Evolutionary conservation across 306 rosid genomes (phyloP).

Genomic region (Vigna reflexopilosa): DNA sequence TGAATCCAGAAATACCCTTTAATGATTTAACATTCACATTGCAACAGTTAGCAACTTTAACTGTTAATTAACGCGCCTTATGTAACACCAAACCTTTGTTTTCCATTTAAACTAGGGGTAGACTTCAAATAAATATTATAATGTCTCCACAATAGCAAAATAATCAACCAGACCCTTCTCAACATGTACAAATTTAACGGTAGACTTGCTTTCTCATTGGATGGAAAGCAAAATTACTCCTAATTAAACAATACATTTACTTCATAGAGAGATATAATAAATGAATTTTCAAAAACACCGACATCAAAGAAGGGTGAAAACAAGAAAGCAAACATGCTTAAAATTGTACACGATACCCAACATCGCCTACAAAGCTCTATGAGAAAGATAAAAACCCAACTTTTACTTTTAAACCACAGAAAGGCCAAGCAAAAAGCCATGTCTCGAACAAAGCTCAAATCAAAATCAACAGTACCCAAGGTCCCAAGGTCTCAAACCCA

Average conservation of each 20-base stretch:
- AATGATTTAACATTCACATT: constrained; percentile 24
- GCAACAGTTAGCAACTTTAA: constrained; percentile 20
- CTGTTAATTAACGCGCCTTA: constrained; percentile 13
- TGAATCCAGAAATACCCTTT: constrained; percentile 35
- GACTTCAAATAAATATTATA: constrained; percentile 23
- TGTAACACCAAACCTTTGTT: constrained; percentile 24
- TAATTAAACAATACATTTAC: constrained; percentile 26
- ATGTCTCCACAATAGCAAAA: constrained; percentile 36
- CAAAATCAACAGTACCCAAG: constrained; percentile 33
- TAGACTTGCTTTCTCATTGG: constrained; percentile 16
- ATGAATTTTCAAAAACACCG: constrained; percentile 47
- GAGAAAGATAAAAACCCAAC: constrained; percentile 49
- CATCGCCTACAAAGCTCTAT: constrained; percentile 47
- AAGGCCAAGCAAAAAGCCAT: constrained; percentile 39
- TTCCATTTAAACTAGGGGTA: constrained; percentile 35
- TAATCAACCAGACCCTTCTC: constrained; percentile 27
- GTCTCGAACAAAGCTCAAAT: constrained; percentile 20
- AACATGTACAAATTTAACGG: constrained; percentile 27
- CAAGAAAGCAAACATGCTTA: constrained; percentile 35
- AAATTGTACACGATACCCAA: constrained; percentile 56
- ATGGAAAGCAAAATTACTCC: constrained; percentile 33
- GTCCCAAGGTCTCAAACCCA: constrained; percentile 15
- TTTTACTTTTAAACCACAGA: constrained; percentile 28
- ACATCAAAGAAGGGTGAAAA: constrained; percentile 14
- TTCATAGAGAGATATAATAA: constrained; percentile 35